phyloP scores from a whole-genome alignment of 164 flowering plant genomes.

The Magnolia changhungtana region DNA sequence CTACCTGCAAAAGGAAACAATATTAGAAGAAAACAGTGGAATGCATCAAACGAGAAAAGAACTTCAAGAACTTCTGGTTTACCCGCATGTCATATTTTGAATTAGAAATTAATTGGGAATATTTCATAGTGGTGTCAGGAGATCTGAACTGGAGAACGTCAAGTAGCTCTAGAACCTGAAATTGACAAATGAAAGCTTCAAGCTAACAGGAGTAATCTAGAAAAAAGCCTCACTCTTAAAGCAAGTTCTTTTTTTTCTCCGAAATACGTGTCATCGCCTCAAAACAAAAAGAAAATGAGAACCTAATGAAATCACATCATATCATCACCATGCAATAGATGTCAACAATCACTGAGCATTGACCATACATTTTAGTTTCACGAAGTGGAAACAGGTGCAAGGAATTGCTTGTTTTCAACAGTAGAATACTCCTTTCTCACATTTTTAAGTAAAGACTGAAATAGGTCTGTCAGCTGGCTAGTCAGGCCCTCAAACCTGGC shows the following conservation, averaged over 20 bases:
- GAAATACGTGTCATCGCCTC: not conserved
- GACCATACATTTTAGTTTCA: not conserved
- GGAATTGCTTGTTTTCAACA: too few relatives aligned
- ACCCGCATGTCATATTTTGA: slow-evolving; percentile 58
- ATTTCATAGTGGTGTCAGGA: slow-evolving; percentile 71
- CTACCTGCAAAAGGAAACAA: slow-evolving; percentile 41
- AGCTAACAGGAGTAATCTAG: not conserved
- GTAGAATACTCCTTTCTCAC: too few relatives aligned
- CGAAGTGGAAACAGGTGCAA: too few relatives aligned
- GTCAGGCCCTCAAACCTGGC: too few relatives aligned
- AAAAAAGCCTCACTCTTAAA: not conserved
- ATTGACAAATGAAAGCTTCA: slow-evolving; percentile 5
- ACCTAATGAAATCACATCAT: not conserved
- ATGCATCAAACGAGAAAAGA: not conserved
- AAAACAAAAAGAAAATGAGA: not conserved
- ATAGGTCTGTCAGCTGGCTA: too few relatives aligned
- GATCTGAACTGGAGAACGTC: slow-evolving; percentile 75
- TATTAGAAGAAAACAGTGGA: not conserved
- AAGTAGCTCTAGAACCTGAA: slow-evolving; percentile 84
- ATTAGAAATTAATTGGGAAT: slow-evolving; percentile 54
- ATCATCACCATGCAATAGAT: not conserved
- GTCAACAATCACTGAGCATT: not conserved
- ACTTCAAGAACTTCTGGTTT: slow-evolving; percentile 14
- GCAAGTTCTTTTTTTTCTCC: not conserved
- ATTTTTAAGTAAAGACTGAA: too few relatives aligned